Conservation (phyloP, 148 eudicot species). For the Talinum fruticosum region DNA sequence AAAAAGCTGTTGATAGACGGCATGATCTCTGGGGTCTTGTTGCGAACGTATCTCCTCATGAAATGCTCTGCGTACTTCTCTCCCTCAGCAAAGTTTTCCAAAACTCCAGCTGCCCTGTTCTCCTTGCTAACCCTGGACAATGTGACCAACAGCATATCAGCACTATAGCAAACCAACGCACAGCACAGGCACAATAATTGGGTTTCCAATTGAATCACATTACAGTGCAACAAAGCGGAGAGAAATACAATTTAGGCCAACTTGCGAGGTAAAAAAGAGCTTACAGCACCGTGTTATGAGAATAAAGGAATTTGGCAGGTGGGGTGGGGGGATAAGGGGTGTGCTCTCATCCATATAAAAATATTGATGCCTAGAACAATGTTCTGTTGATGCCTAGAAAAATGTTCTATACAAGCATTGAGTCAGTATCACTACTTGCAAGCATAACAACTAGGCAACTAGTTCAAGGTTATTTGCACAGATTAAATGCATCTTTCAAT, state of each 20-base stretch:
- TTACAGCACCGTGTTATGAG: too few species aligned
- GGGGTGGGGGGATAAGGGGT: neutral
- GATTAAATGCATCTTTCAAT: neutral
- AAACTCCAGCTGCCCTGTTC: constrained; percentile 59
- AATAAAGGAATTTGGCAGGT: too few species aligned
- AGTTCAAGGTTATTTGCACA: neutral
- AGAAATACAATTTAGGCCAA: neutral
- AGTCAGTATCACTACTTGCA: neutral
- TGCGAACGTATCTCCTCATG: constrained; percentile 51
- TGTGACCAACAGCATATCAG: neutral
- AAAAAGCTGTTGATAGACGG: constrained; percentile 45
- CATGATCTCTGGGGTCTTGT: constrained; percentile 48
- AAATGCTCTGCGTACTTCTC: constrained; percentile 48
- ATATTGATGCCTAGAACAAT: neutral
- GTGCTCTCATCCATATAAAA: neutral
- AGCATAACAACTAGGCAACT: neutral
- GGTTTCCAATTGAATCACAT: neutral
- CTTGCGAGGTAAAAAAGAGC: neutral
- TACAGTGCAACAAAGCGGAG: neutral
- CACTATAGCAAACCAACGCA: neutral
- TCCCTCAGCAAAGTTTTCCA: constrained; percentile 62
- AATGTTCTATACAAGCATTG: too few species aligned
- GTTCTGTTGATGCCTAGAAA: neutral
- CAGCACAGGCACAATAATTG: neutral
- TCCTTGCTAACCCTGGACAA: constrained; percentile 52